phyloP scores from a whole-genome alignment of 1,284 basidiomycete genomes.

The Microbotryum violaceum region DNA sequence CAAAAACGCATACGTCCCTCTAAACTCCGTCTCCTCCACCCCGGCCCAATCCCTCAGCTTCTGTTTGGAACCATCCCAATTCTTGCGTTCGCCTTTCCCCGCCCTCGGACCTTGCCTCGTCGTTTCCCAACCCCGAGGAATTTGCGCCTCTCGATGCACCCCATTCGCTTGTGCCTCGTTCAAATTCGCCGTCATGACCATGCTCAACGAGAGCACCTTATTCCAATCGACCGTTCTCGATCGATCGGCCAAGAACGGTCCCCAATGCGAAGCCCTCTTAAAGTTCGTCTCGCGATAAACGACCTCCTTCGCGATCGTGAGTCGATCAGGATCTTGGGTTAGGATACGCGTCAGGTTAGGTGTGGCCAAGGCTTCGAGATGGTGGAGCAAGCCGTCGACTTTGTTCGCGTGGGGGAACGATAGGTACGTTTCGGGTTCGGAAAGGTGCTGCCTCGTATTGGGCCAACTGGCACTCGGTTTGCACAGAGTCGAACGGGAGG shows the following conservation, averaged over 20 bases:
- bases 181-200: conserved; percentile 14
- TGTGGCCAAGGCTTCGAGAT: conserved; percentile 17
- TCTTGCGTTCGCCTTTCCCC: neutral
- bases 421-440: too few relatives aligned
- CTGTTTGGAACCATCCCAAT: neutral
- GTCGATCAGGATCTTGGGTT: neutral
- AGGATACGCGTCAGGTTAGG: neutral
- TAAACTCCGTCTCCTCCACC: conserved; percentile 7
- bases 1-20: conserved; percentile 14
- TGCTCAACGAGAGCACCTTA: conserved; percentile 14
- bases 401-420: neutral
- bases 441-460: too few relatives aligned
- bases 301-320: conserved; percentile 14
- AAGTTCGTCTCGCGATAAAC: conserved; percentile 20
- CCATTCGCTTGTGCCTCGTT: conserved; percentile 5
- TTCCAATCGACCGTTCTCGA: conserved; percentile 15
- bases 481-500: too few relatives aligned
- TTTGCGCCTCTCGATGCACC: neutral
- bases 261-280: neutral
- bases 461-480: too few relatives aligned
- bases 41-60: conserved; percentile 24
- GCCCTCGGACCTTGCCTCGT: conserved; percentile 4
- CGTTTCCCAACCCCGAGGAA: conserved; percentile 1
- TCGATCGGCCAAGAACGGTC: conserved; percentile 17
- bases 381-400: conserved; percentile 7